phyloP scores from a whole-genome alignment of 345 rosid genomes.

The Brassica incana region DNA sequence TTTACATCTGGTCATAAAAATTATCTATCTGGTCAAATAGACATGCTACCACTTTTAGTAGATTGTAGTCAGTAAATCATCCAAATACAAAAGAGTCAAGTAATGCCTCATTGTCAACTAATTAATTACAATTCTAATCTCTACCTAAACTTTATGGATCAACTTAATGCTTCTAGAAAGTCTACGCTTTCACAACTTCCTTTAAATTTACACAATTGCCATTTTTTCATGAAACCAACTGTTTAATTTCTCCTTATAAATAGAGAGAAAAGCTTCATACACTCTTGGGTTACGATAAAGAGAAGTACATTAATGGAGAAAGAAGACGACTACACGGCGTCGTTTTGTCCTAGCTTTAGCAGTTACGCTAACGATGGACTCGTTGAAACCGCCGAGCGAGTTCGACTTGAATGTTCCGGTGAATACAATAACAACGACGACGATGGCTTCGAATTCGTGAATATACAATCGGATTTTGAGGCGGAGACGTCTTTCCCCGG shows the following conservation, averaged over 20 bases:
- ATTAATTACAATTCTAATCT: constrained; percentile 4
- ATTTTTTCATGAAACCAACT: not conserved
- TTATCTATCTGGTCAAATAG: not conserved
- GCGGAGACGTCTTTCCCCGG: not conserved
- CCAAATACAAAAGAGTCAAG: constrained; percentile 11
- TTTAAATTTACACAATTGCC: constrained; percentile 5
- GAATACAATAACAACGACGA: constrained; percentile 44
- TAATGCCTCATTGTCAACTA: constrained; percentile 12
- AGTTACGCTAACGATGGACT: constrained; percentile 47
- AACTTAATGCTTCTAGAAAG: not conserved
- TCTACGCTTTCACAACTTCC: constrained; percentile 2
- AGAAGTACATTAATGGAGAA: constrained; percentile 22
- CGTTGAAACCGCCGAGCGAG: constrained; percentile 44
- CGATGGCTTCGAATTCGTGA: constrained; percentile 51
- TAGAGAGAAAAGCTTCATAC: not conserved
- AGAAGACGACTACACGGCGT: constrained; percentile 36
- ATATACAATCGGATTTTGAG: not conserved
- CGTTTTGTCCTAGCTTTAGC: constrained; percentile 71
- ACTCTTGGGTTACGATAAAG: not conserved
- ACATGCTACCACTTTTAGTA: constrained; percentile 1
- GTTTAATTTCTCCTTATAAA: constrained; percentile 7
- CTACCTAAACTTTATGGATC: constrained; percentile 12
- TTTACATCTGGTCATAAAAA: not conserved
- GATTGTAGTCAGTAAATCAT: constrained; percentile 9
- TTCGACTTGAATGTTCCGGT: constrained; percentile 29